Evolutionary conservation across 2,329 filamentous ascomycete species (phyloP), one percentile per base, ranked within the genome.

Genomic region (Trichocomaceae sp.): DNA sequence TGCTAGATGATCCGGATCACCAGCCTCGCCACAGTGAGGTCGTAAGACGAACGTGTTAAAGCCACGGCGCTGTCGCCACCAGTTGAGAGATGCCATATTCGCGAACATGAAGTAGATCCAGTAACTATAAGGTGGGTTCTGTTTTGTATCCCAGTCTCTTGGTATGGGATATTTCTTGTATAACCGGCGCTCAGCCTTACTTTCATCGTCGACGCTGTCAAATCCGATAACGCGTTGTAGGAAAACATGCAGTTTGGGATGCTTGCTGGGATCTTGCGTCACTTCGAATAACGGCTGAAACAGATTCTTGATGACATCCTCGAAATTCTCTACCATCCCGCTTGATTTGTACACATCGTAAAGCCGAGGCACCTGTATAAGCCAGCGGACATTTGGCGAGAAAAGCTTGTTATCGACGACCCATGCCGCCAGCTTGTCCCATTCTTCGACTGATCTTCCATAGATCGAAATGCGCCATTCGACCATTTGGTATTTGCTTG

Each of bases 381-480:
- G 80, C 93, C 93, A 99, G 54, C 93, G 87, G 48, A 99, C 89
- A 68, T 99, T 99, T 67, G 93, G 92, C 2, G 92, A 97, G 72
- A 96, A 96, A 42, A 99, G 80, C 74, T 96, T 97, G 77, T 97
- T 96, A 75, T 97, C 92, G 15, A 97, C 84, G 7, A 99, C 90
- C 93, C 93, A 99, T 2, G 88, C 89, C 3, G 93, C 93, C 50
- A 99, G 82, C 68, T 95, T 99, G 67, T 97, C 92, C 93, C 93
- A 99, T 71, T 99, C 93, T 59, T 95, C 86, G 41, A 95, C 80
- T 2, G 87, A 87, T 67, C 90, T 88, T 59, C 93, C 93, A 65
- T 99, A 99, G 60, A 99, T 90, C 22, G 91, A 96, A 62, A 99
- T 96, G 44, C 93, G 90, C 91, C 95, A 99, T 75, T 99, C 93